Evolutionary conservation across 2,329 filamentous ascomycete species (phyloP), one percentile per base, ranked within the genome.

Genomic region (Coniochaeta ligniaria): DNA sequence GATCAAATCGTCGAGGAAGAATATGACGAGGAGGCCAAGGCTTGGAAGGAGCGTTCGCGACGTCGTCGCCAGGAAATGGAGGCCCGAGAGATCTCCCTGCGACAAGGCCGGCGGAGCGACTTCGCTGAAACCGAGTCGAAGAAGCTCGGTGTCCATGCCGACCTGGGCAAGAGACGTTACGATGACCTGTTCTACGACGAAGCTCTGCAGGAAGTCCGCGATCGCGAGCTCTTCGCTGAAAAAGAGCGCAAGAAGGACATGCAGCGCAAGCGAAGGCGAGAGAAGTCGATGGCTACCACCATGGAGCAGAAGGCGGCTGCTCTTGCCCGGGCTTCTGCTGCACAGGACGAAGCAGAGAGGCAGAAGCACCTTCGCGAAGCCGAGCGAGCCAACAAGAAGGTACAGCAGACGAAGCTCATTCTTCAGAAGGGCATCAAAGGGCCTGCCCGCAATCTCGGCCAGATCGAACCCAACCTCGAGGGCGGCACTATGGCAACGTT

Each of bases 231-330:
- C 8, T 89, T 90, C 63, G 92, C 94, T 63, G 95, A 99, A 75
- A 99, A 99, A 77, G 95, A 99, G 76, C 91, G 95, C 65, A 99
- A 99, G 80, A 99, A 99, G 79, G 95, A 99, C 71, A 98, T 99
- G 92, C 95, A 99, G 73, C 90, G 95, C 64, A 99, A 98, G 78
- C 86, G 95, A 62, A 88, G 95, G 50, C 89, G 95, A 20, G 94
- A 98, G 73, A 97, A 97, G 78, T 96, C 94, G 5, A 92, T 97
- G 81, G 92, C 92, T 4, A 89, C 96, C 62, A 94, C 92, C 7
- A 90, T 96, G 68, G 94, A 97, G 71, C 88, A 92, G 71, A 95
- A 96, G 76, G 90, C 95, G 64, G 85, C 89, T 3, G 91, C 92
- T 4, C 80, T 96, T 52, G 87, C 89, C 64, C 89, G 89, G 65